Evolutionary conservation across 2,329 filamentous ascomycete genomes (phyloP).

Genomic region (Pseudogymnoascus sp.): DNA sequence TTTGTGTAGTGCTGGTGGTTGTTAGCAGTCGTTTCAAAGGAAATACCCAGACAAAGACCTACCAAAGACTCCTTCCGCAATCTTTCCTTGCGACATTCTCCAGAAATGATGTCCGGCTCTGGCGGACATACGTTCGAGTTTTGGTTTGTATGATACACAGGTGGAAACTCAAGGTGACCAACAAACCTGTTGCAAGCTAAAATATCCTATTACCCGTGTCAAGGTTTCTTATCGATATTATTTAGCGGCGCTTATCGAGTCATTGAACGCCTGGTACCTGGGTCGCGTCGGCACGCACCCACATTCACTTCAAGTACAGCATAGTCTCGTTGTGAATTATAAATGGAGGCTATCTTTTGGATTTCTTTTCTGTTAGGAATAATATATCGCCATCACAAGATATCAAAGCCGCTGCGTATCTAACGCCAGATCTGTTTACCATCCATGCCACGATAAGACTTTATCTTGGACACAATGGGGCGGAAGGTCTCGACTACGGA

Average conservation of each 20-base stretch:
- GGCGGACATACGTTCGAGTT: slow-evolving; percentile 20
- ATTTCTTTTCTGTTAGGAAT: not conserved
- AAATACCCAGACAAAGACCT: slow-evolving; percentile 24
- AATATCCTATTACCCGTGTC: slow-evolving; percentile 6
- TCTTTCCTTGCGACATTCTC: slow-evolving; percentile 35
- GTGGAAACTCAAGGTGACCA: not conserved
- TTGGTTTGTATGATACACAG: not conserved
- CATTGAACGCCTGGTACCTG: not conserved
- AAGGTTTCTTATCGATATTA: slow-evolving; percentile 9
- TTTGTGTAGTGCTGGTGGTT: slow-evolving; percentile 78
- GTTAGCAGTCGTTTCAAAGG: slow-evolving; percentile 16
- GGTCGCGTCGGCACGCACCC: slow-evolving; percentile 3
- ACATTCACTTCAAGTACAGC: slow-evolving; percentile 1
- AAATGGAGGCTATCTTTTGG: not conserved
- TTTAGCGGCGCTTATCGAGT: slow-evolving; percentile 11
- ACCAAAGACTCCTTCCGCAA: slow-evolving; percentile 60
- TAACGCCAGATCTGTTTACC: not conserved
- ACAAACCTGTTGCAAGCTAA: slow-evolving; percentile 2
- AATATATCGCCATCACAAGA: not conserved
- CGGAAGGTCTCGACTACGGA: not conserved
- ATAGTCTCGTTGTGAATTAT: not conserved
- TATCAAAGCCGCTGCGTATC: not conserved
- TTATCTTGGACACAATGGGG: not conserved
- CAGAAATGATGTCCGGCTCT: slow-evolving; percentile 18
- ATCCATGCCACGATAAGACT: slow-evolving; percentile 1